Evolutionary conservation across 1,284 basidiomycete species (phyloP), one percentile per base, ranked within the genome.

Genomic region (Ustilago cynodontis): DNA sequence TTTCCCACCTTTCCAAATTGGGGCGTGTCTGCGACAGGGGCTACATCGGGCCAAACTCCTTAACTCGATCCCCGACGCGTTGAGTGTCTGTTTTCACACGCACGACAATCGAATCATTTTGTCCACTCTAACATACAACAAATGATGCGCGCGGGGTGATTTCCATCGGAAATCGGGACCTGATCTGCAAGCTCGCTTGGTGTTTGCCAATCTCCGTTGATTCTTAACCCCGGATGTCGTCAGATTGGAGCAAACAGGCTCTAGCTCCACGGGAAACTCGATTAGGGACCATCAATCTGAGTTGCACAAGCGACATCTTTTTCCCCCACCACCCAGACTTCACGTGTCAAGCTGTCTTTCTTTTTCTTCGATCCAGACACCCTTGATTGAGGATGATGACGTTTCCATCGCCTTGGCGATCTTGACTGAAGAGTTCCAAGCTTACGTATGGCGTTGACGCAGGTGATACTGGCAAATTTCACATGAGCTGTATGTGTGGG

Each of bases 191-290:
- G 6, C 41, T 43, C 41, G 18, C 41, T 11, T 43, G 41, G 7
- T 22, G n/a, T 7, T 5, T 31, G 9, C 20, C 61, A 70, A 70
- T 70, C 61, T 70, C 67, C 61, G 67, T 37, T 5, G 10, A 1
- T 31, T 31, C 67, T 70, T 70, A 70, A 41, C 67, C 45, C 67
- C 67, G 57, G 52, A 29, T 49, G 47, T 49, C 24, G 47, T 28
- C 22, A 28, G 41, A n/a, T 43, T 43, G 18, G 11, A n/a, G 1
- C 16, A 41, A n/a, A n/a, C n/a, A n/a, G n/a, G n/a, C n/a, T n/a
- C n/a, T n/a, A n/a, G 33, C 54, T 63, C 61, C 61, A 63, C 22
- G 61, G 61, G 47, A 55, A 56, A 49, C 47, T 49, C 47, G 47
- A 49, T 14, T 14, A 28, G 47, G 47, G 47, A 49, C 47, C 47